A percentile compares a stretch with the other conserved stretches of the same genome.
These are phyloP conservation scores for Hypoxylon lienhwacheense DNA, from an alignment of 495 filamentous ascomycete species.

Conservation along the genomic window DNA sequence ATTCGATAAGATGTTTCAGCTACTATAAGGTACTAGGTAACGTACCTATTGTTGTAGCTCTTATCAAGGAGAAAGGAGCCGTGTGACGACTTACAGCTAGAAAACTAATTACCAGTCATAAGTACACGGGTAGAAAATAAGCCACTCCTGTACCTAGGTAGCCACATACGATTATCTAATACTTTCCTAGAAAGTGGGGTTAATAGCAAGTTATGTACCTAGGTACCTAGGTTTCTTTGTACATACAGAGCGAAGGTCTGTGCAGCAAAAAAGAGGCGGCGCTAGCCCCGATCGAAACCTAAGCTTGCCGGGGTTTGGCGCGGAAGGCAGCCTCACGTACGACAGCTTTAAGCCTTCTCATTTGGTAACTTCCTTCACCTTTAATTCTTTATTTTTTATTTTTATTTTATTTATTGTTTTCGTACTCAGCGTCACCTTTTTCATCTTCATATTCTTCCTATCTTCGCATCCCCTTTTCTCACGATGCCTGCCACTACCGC, in stretches of 20 bases:
- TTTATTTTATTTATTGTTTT: slow-evolving; percentile 6
- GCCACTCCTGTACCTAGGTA: no score
- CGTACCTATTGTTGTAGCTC: no score
- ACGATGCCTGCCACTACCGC: slow-evolving; percentile 92
- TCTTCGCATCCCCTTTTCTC: slow-evolving; percentile 15
- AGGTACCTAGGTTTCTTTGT: no score
- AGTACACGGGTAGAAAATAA: no score
- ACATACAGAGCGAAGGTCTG: slow-evolving; percentile 3
- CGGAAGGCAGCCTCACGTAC: slow-evolving; percentile 36
- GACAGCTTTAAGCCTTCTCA: slow-evolving; percentile 34
- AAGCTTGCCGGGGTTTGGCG: slow-evolving; percentile 27
- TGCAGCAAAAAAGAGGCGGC: neutral
- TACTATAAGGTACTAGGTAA: no score
- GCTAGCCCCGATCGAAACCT: slow-evolving; percentile 25
- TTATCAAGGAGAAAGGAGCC: no score
- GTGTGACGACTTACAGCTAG: no score
- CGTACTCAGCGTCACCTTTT: slow-evolving; percentile 13
- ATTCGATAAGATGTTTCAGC: no score
- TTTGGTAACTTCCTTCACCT: slow-evolving; percentile 10
- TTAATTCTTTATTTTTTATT: slow-evolving; percentile 6
- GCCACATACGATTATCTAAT: no score
- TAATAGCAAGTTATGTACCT: neutral
- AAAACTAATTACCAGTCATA: no score
- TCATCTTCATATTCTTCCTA: slow-evolving; percentile 6
- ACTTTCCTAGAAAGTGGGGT: no score